Conservation (phyloP, 768 basidiomycete species). For the Leucogyrophana mollusca region DNA sequence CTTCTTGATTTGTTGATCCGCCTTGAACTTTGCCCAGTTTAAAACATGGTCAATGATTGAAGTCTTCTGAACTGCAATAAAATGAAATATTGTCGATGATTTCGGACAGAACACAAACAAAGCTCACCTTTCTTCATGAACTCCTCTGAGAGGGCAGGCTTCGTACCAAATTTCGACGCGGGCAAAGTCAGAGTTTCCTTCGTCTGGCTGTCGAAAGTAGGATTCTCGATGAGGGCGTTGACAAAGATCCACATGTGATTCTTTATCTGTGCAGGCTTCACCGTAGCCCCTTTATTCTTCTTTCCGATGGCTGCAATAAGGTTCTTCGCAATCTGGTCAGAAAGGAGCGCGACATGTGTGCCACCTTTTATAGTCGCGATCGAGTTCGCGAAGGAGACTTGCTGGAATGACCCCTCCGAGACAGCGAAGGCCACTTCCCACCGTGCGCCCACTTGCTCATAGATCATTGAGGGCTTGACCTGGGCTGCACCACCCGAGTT, state of each 20-base stretch:
- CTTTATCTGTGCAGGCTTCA: slow-evolving; percentile 92
- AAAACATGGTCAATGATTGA: slow-evolving; percentile 89
- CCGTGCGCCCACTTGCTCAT: slow-evolving; percentile 75
- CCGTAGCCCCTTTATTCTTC: slow-evolving; percentile 96
- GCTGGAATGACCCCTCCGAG: slow-evolving; percentile 89
- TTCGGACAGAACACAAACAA: not conserved
- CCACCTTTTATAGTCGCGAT: slow-evolving; percentile 97
- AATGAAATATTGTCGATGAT: not conserved
- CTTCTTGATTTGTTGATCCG: slow-evolving; percentile 94
- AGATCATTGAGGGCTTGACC: slow-evolving; percentile 73
- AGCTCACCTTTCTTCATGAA: slow-evolving; percentile 91
- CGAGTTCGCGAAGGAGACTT: slow-evolving; percentile 97
- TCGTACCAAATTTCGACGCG: slow-evolving; percentile 87
- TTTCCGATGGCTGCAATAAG: slow-evolving; percentile 82
- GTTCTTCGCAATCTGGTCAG: slow-evolving; percentile 88
- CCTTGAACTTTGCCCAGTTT: slow-evolving; percentile 96
- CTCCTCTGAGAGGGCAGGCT: slow-evolving; percentile 80
- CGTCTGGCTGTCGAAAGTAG: slow-evolving; percentile 98
- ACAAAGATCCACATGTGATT: slow-evolving; percentile 99
- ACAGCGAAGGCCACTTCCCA: slow-evolving; percentile 97
- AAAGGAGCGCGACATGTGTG: slow-evolving; percentile 81
- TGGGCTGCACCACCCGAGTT: slow-evolving; percentile 78
- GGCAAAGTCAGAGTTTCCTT: slow-evolving; percentile 93
- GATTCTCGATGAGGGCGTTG: slow-evolving; percentile 94
- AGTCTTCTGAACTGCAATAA: slow-evolving; percentile 72